These are phyloP conservation scores for Hypomontagnella monticulosa DNA, from an alignment of 495 filamentous ascomycete genomes.

Conservation along the genomic window DNA sequence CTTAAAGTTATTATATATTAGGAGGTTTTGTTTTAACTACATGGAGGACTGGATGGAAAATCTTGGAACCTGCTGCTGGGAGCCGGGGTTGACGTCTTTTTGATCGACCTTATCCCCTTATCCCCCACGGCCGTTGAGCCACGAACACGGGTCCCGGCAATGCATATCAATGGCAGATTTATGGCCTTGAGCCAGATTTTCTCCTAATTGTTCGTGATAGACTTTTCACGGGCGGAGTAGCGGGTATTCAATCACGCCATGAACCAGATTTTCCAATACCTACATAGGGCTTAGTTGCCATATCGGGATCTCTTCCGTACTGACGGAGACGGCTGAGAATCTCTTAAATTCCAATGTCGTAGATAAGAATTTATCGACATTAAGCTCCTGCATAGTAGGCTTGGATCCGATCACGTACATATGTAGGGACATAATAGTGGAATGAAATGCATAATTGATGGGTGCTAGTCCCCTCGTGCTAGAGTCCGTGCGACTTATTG, in stretches of 20 bases:
- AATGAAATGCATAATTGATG: conserved; percentile 12
- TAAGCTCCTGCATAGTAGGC: conserved; percentile 32
- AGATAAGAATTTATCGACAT: conserved; percentile 13
- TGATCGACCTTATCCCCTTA: no score
- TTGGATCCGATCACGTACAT: conserved; percentile 35
- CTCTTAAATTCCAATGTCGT: conserved; percentile 9
- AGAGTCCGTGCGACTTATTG: conserved; percentile 18
- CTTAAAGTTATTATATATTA: no score
- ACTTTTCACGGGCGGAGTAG: no score
- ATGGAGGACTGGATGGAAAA: no score
- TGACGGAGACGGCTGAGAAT: conserved; percentile 16
- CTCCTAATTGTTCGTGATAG: no score
- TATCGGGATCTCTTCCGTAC: not conserved
- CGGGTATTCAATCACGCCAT: not conserved
- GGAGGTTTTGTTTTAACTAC: no score
- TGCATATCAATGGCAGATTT: no score
- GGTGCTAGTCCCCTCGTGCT: conserved; percentile 10
- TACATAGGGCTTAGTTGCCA: conserved; percentile 2
- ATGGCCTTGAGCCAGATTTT: no score
- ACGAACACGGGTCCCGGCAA: no score
- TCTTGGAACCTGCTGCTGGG: no score
- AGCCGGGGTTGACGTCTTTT: no score
- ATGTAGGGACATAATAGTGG: conserved; percentile 16
- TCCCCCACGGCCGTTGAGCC: no score
- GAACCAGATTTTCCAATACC: not conserved